Percentiles rank a stretch among this genome's conserved stretches.
Evolutionary conservation across 495 filamentous ascomycete genomes (phyloP).

Genomic region (Diplogelasinospora grovesii): DNA sequence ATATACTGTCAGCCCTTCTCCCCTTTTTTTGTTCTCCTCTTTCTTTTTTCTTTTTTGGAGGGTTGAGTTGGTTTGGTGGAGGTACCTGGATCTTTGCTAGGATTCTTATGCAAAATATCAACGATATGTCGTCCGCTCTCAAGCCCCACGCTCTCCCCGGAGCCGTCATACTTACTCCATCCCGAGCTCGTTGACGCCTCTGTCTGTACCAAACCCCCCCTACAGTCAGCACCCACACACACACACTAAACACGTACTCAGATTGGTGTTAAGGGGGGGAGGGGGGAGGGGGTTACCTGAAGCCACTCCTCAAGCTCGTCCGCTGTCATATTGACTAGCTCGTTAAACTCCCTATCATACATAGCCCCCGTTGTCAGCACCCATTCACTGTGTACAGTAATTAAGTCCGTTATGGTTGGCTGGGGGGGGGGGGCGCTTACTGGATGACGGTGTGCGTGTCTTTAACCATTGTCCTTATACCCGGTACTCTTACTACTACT

Average conservation of each 20-base stretch:
- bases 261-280: neutral
- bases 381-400: too few relatives aligned
- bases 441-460: constrained; percentile 7
- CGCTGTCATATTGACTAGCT: constrained; percentile 61
- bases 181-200: constrained; percentile 50
- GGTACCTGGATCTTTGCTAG: constrained; percentile 43
- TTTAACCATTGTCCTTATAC: too few relatives aligned
- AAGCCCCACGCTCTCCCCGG: constrained; percentile 58
- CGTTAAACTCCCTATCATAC: constrained; percentile 55
- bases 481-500: too few relatives aligned
- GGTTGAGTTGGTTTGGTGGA: too few relatives aligned
- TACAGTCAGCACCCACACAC: too few relatives aligned
- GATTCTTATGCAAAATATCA: constrained; percentile 56
- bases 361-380: neutral
- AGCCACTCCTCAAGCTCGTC: constrained; percentile 58
- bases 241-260: neutral
- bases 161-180: constrained; percentile 51
- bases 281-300: constrained; percentile 13
- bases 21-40: neutral
- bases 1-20: neutral
- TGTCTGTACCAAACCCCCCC: too few relatives aligned
- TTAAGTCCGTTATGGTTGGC: too few relatives aligned
- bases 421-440: neutral
- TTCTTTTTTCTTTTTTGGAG: too few relatives aligned
- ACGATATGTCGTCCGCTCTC: constrained; percentile 61